Evolutionary conservation across 768 basidiomycete genomes (phyloP).

Genomic region (Chalciporus sphaerocephalus): DNA sequence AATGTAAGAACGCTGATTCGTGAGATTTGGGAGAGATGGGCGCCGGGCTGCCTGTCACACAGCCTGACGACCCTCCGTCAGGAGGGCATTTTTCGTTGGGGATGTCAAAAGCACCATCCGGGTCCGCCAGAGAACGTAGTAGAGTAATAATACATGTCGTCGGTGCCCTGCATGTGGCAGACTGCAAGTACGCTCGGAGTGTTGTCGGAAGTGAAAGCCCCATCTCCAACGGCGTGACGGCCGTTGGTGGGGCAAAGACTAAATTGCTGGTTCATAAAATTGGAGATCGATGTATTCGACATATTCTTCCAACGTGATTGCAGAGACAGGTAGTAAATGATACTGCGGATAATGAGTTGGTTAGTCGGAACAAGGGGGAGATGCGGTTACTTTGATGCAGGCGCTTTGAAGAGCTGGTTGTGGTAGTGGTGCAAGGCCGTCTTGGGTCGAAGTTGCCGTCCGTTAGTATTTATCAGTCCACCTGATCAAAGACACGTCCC

Average conservation of each 20-base stretch:
- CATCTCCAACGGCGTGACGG: slow-evolving; percentile 95
- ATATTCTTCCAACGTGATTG: slow-evolving; percentile 82
- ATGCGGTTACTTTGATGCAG: slow-evolving; percentile 5
- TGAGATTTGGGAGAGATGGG: slow-evolving; percentile 47
- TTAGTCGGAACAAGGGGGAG: background rate
- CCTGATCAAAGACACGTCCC: slow-evolving; percentile 8
- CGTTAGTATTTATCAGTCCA: background rate
- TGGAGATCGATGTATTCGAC: slow-evolving; percentile 71
- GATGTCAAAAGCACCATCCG: slow-evolving; percentile 94
- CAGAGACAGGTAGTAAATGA: slow-evolving; percentile 2
- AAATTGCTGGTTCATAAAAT: slow-evolving; percentile 73
- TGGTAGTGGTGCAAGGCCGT: slow-evolving; percentile 14
- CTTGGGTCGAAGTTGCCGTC: background rate
- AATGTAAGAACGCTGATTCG: slow-evolving; percentile 30
- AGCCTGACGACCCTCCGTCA: slow-evolving; percentile 89
- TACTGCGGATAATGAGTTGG: slow-evolving; percentile 5
- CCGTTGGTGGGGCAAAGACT: slow-evolving; percentile 98
- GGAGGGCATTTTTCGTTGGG: slow-evolving; percentile 92
- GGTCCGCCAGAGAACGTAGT: slow-evolving; percentile 94
- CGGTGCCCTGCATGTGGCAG: slow-evolving; percentile 76
- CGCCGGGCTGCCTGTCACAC: slow-evolving; percentile 93
- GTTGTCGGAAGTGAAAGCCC: slow-evolving; percentile 78
- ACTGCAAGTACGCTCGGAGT: slow-evolving; percentile 80
- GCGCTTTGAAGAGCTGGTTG: slow-evolving; percentile 2
- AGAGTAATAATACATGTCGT: slow-evolving; percentile 86